phyloP scores from a whole-genome alignment of 2,329 filamentous ascomycete genomes.

The Neopestalotiopsis rosae region DNA sequence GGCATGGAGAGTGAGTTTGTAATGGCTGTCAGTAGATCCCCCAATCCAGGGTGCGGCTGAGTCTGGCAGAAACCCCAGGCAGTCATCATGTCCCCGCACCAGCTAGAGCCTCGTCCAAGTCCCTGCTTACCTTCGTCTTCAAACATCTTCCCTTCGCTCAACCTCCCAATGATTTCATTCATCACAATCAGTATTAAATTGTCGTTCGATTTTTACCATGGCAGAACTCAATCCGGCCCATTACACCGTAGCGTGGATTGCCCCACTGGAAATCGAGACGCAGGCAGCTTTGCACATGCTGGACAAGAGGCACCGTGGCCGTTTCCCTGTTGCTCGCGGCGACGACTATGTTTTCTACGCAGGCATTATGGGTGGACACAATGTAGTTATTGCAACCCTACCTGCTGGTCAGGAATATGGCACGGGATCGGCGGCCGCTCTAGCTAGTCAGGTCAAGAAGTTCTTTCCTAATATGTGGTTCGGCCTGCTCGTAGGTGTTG shows the following conservation, averaged over 20 bases:
- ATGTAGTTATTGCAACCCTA: constrained; percentile 40
- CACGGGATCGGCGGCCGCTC: constrained; percentile 37
- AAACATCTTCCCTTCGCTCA: background rate
- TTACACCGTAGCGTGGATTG: constrained; percentile 44
- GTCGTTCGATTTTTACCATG: constrained; percentile 14
- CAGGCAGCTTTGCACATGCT: constrained; percentile 37
- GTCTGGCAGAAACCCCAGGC: background rate
- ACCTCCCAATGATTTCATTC: background rate
- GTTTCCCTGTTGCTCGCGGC: constrained; percentile 35
- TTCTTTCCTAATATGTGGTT: constrained; percentile 43
- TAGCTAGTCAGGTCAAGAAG: constrained; percentile 39
- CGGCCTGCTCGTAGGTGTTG: constrained; percentile 42
- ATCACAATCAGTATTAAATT: background rate
- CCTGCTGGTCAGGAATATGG: constrained; percentile 41
- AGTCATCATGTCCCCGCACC: background rate
- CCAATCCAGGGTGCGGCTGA: background rate
- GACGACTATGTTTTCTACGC: constrained; percentile 43
- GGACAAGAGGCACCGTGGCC: constrained; percentile 36
- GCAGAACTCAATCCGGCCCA: constrained; percentile 18
- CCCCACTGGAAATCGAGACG: constrained; percentile 42
- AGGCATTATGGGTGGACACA: constrained; percentile 41
- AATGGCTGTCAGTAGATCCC: background rate
- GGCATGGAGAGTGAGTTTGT: background rate
- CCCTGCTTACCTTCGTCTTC: background rate
- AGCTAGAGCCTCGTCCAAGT: background rate